Evolutionary conservation across 768 basidiomycete genomes (phyloP).

Genomic region (Pholiota conissans): DNA sequence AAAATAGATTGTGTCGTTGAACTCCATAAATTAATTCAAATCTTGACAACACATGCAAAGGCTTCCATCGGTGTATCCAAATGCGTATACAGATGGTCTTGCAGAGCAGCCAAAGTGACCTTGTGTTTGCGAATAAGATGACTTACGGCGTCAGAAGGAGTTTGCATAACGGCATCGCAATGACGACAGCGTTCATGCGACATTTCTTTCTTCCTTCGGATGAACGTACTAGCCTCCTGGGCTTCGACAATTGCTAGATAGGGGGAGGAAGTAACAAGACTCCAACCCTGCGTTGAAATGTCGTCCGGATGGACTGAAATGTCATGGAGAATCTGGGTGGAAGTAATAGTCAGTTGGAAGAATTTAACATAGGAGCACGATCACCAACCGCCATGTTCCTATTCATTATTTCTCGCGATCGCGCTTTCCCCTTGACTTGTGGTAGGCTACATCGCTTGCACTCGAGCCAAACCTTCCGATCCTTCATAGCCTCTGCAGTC

Average conservation of each 20-base stretch:
- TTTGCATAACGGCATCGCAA: background rate
- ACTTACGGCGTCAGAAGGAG: background rate
- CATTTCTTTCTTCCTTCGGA: background rate
- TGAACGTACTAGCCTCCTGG: background rate
- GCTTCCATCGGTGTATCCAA: too few relatives aligned
- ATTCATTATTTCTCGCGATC: constrained; percentile 26
- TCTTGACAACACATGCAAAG: too few relatives aligned
- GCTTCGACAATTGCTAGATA: background rate
- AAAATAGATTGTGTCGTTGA: too few relatives aligned
- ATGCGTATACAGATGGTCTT: too few relatives aligned
- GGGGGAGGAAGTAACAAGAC: background rate
- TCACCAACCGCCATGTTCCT: constrained; percentile 33
- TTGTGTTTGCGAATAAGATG: too few relatives aligned
- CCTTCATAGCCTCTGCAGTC: constrained; percentile 21
- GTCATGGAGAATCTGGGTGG: constrained; percentile 26
- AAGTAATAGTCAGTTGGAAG: background rate
- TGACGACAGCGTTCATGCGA: background rate
- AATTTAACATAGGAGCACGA: too few relatives aligned
- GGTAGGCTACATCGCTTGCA: constrained; percentile 25
- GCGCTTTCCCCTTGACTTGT: background rate
- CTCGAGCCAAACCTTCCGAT: constrained; percentile 25
- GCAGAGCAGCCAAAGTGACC: too few relatives aligned
- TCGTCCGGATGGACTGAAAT: background rate
- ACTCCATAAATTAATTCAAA: too few relatives aligned
- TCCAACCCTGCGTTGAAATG: background rate